Conservation (phyloP, 75 land plant species). For the Selaginella moellendorffii region DNA sequence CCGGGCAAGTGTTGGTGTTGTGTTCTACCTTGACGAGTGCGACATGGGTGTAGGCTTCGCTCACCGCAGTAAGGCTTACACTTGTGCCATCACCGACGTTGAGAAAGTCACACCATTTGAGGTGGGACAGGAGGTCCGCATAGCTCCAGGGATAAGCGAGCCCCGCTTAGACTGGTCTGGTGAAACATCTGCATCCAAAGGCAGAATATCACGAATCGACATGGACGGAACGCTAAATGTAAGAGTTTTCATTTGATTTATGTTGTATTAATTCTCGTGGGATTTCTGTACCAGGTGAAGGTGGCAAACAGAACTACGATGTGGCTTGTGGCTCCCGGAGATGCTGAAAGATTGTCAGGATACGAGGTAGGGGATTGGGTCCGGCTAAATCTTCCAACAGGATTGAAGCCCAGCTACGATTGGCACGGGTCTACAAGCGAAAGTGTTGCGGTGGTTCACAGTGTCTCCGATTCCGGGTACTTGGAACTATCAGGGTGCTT, state of each 20-base stretch:
- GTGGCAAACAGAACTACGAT: slow-evolving; percentile 54
- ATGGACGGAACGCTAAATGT: slow-evolving; percentile 95
- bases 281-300: slow-evolving; percentile 40
- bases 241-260: not conserved
- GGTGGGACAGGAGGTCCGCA: slow-evolving; percentile 66
- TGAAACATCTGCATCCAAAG: slow-evolving; percentile 78
- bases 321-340: slow-evolving; percentile 89
- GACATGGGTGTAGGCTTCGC: slow-evolving; percentile 82
- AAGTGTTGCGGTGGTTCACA: slow-evolving; percentile 73
- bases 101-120: slow-evolving; percentile 79
- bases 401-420: slow-evolving; percentile 75
- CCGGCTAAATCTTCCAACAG: slow-evolving; percentile 48
- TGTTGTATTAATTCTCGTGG: not conserved
- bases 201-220: slow-evolving; percentile 66
- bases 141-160: slow-evolving; percentile 46
- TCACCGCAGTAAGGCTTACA: slow-evolving; percentile 66
- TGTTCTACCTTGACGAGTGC: slow-evolving; percentile 76
- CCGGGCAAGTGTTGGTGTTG: slow-evolving; percentile 59
- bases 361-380: slow-evolving; percentile 99
- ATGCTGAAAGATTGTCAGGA: slow-evolving; percentile 72
- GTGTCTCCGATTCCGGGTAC: slow-evolving; percentile 66
- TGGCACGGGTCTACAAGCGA: slow-evolving; percentile 77
- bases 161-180: slow-evolving; percentile 85
- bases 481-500: slow-evolving; percentile 80
- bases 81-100: slow-evolving; percentile 77